Evolutionary conservation across 129 eudicot species (phyloP).

Genomic region (Logfia minima): DNA sequence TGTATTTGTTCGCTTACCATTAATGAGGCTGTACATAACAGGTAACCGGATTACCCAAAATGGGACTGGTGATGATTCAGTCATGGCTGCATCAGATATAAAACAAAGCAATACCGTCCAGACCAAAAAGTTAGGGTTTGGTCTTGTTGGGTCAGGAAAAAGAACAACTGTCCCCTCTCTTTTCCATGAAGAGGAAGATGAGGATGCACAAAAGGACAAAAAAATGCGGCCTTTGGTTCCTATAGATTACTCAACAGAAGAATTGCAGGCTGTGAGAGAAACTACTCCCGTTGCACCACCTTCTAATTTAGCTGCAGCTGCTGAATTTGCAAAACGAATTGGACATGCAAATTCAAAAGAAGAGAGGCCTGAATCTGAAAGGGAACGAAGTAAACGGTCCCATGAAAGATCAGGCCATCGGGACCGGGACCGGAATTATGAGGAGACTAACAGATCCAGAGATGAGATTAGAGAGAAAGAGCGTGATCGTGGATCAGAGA

Average conservation of each 20-base stretch:
- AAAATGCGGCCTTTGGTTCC: conserved; percentile 99
- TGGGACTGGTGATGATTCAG: conserved; percentile 54
- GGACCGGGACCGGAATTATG: conserved; percentile 42
- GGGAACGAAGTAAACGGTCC: conserved; percentile 59
- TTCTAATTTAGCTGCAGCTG: conserved; percentile 63
- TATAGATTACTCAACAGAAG: conserved; percentile 90
- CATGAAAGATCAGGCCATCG: conserved; percentile 66
- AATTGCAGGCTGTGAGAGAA: conserved; percentile 62
- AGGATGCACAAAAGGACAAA: conserved; percentile 86
- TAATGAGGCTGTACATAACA: conserved; percentile 31
- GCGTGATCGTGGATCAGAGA: conserved; percentile 27
- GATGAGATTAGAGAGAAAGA: conserved; percentile 59
- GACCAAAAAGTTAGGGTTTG: conserved; percentile 78
- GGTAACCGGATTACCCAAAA: conserved; percentile 49
- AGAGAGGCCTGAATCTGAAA: conserved; percentile 64
- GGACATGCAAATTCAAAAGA: conserved; percentile 56
- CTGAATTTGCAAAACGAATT: conserved; percentile 72
- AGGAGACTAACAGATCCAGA: conserved; percentile 42
- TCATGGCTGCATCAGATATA: conserved; percentile 39
- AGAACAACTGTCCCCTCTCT: conserved; percentile 87
- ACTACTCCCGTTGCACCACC: conserved; percentile 53
- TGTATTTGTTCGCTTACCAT: background rate
- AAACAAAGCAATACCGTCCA: conserved; percentile 49
- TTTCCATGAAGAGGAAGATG: conserved; percentile 96
- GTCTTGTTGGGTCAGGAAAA: conserved; percentile 89